These are phyloP conservation scores for Neofusicoccum laricinum DNA, from an alignment of 2,329 filamentous ascomycete species.

Conservation along the genomic window DNA sequence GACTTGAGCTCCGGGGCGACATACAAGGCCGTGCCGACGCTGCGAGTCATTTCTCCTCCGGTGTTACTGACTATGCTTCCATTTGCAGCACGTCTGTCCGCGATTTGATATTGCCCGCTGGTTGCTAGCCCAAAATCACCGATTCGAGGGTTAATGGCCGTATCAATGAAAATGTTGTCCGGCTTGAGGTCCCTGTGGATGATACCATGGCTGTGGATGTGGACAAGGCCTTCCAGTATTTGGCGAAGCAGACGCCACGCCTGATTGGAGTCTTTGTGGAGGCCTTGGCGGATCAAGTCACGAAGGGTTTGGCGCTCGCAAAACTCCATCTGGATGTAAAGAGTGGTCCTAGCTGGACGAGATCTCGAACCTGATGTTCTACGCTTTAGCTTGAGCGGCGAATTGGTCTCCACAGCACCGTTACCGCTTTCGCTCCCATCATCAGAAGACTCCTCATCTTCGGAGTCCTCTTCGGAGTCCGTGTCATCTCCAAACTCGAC, in stretches of 20 bases:
- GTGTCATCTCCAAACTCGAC: constrained; percentile 70
- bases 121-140: constrained; percentile 96
- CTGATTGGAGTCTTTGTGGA: constrained; percentile 72
- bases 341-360: constrained; percentile 61
- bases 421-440: constrained; percentile 47
- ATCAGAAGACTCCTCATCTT: constrained; percentile 32
- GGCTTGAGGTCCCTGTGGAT: constrained; percentile 96
- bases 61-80: constrained; percentile 26
- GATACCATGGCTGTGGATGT: constrained; percentile 87
- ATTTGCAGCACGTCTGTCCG: constrained; percentile 49
- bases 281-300: constrained; percentile 74
- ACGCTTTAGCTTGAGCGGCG: constrained; percentile 35
- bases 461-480: constrained; percentile 34
- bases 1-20: constrained; percentile 89
- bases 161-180: constrained; percentile 96
- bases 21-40: constrained; percentile 79
- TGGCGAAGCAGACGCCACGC: constrained; percentile 90
- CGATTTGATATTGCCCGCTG: constrained; percentile 69
- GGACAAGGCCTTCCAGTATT: constrained; percentile 81
- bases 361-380: constrained; percentile 48
- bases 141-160: constrained; percentile 86
- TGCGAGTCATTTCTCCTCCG: constrained; percentile 64
- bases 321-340: constrained; percentile 99
- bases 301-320: constrained; percentile 91
- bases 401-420: constrained; percentile 30